Percentiles rank a stretch among this genome's conserved stretches.
phyloP scores from a whole-genome alignment of 2,329 filamentous ascomycete species.

The Xylaria multiplex region DNA sequence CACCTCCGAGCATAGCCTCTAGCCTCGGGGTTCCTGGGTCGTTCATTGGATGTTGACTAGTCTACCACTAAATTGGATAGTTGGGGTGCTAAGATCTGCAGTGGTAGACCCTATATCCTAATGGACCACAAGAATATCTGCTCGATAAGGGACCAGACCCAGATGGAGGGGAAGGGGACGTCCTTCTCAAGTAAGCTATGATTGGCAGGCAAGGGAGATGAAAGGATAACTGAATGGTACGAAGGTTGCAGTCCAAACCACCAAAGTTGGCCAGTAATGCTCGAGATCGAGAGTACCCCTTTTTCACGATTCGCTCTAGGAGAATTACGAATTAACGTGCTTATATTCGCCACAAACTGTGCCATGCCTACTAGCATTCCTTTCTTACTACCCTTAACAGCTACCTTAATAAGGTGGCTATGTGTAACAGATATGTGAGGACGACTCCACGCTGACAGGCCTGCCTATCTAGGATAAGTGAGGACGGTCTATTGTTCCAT shows the following conservation, averaged over 20 bases:
- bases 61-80: constrained; percentile 17
- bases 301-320: neutral
- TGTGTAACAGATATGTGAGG: constrained; percentile 3
- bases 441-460: constrained; percentile 22
- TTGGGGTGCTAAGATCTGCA: constrained; percentile 24
- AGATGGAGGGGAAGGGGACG: neutral
- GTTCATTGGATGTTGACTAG: constrained; percentile 17
- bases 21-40: neutral
- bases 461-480: constrained; percentile 31
- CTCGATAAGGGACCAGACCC: constrained; percentile 11
- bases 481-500: constrained; percentile 16
- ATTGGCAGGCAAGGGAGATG: constrained; percentile 24
- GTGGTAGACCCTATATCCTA: neutral
- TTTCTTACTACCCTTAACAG: neutral
- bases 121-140: neutral
- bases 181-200: constrained; percentile 25
- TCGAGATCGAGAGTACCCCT: constrained; percentile 9
- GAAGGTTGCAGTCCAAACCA: neutral
- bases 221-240: constrained; percentile 1
- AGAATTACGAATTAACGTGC: neutral
- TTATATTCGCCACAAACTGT: constrained; percentile 10
- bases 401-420: constrained; percentile 4
- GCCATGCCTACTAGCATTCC: neutral
- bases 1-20: neutral
- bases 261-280: neutral